phyloP scores from a whole-genome alignment of 768 basidiomycete genomes.

The Tulasnella sp. region DNA sequence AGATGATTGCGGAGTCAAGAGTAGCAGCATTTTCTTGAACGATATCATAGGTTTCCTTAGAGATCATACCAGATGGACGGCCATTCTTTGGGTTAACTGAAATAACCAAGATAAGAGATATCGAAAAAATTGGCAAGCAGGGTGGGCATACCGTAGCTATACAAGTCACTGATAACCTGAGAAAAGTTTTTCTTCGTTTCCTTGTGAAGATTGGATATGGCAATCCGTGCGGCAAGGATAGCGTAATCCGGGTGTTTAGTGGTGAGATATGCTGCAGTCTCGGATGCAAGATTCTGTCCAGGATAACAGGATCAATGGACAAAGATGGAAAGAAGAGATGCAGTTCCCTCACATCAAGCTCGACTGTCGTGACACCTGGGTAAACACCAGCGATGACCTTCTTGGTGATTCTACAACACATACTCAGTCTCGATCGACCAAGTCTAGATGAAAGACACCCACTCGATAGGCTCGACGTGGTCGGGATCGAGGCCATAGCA shows the following conservation, averaged over 20 bases:
- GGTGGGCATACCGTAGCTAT: constrained; percentile 58
- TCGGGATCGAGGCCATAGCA: constrained; percentile 92
- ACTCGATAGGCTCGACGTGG: constrained; percentile 90
- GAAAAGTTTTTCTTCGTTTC: constrained; percentile 98
- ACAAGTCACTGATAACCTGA: constrained; percentile 79
- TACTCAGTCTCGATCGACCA: not conserved
- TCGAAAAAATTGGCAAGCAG: not conserved
- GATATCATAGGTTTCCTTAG: constrained; percentile 68
- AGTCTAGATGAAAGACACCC: constrained; percentile 23
- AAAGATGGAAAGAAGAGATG: not conserved
- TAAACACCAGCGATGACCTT: constrained; percentile 91
- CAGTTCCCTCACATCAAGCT: constrained; percentile 66
- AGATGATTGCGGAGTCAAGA: constrained; percentile 91
- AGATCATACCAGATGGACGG: constrained; percentile 77
- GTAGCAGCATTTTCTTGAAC: constrained; percentile 68
- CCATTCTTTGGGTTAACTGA: constrained; percentile 93
- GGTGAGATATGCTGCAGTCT: constrained; percentile 94
- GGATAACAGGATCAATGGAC: not conserved
- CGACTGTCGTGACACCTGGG: constrained; percentile 90
- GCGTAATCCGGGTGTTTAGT: constrained; percentile 98
- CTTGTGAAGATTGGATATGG: constrained; percentile 97
- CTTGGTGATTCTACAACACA: constrained; percentile 54
- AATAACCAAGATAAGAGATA: not conserved
- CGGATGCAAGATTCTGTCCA: constrained; percentile 79
- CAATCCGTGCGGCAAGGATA: constrained; percentile 94